Conservation (phyloP, 495 filamentous ascomycete genomes). For the Copromyces sp. region DNA sequence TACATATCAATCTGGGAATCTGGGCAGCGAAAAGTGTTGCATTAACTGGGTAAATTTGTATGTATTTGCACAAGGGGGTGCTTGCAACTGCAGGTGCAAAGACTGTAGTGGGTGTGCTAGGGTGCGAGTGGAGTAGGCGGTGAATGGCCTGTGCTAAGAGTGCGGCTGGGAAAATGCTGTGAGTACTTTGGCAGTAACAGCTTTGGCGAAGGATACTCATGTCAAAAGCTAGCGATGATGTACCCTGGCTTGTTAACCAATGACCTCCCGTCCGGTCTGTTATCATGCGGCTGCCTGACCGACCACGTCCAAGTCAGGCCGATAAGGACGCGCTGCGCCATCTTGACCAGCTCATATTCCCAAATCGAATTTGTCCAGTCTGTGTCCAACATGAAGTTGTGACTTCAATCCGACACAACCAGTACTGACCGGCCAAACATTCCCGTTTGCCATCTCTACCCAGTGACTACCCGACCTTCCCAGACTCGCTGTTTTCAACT, state of each 20-base stretch:
- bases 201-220: rapidly evolving
- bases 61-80: no score
- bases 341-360: background rate
- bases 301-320: background rate
- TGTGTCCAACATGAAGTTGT: background rate
- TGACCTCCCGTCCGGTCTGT: background rate
- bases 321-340: no score
- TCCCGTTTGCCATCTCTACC: background rate
- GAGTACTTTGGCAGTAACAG: background rate
- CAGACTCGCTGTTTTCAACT: background rate
- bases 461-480: background rate
- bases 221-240: background rate
- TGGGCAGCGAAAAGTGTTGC: no score
- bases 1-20: no score
- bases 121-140: no score
- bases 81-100: no score
- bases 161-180: no score
- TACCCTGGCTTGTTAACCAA: background rate
- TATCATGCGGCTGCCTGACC: background rate
- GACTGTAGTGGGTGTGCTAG: no score
- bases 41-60: no score
- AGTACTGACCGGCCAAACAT: background rate
- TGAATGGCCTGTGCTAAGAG: no score
- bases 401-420: background rate
- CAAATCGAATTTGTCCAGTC: background rate